A percentile compares a stretch with the other conserved stretches of the same genome.
Conservation (phyloP, 73 alveolate genomes). For the Paramecium octaurelia region DNA sequence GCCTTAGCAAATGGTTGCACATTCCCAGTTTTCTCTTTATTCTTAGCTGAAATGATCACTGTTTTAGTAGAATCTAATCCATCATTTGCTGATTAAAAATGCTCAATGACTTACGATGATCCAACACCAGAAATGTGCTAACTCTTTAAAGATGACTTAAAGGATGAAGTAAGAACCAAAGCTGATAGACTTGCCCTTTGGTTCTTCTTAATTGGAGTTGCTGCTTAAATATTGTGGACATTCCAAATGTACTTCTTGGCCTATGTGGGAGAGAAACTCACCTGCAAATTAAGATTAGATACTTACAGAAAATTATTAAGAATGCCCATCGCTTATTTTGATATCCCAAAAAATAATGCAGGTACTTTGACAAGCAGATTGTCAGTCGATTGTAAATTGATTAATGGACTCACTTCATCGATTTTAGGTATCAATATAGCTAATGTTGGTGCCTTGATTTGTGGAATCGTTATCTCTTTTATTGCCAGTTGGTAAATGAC, state of each 20-base stretch:
- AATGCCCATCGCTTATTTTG: slow-evolving; percentile 86
- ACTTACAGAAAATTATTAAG: slow-evolving; percentile 70
- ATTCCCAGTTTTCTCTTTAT: slow-evolving; percentile 47
- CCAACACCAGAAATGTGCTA: neutral
- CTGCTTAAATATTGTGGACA: slow-evolving; percentile 47
- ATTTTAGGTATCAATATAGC: slow-evolving; percentile 24
- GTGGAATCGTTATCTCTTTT: slow-evolving; percentile 74
- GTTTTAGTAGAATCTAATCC: slow-evolving; percentile 21
- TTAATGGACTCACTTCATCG: slow-evolving; percentile 45
- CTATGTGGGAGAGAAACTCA: slow-evolving; percentile 73
- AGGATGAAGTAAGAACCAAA: neutral
- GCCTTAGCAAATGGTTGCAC: slow-evolving; percentile 58
- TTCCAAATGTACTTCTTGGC: slow-evolving; percentile 69
- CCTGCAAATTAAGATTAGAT: slow-evolving; percentile 75
- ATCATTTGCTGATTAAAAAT: neutral
- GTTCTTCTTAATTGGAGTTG: slow-evolving; percentile 49
- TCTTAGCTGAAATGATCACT: slow-evolving; percentile 28
- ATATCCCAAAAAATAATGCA: slow-evolving; percentile 78
- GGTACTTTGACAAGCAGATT: slow-evolving; percentile 82
- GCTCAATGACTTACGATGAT: neutral
- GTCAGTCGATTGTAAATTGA: slow-evolving; percentile 52
- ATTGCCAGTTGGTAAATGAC: slow-evolving; percentile 71
- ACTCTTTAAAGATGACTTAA: neutral
- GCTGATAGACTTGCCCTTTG: slow-evolving; percentile 39
- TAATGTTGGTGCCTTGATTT: slow-evolving; percentile 59